Base-by-base conservation (phyloP, 1,139 yeast species). In the Zygosaccharomyces sapae region DNA sequence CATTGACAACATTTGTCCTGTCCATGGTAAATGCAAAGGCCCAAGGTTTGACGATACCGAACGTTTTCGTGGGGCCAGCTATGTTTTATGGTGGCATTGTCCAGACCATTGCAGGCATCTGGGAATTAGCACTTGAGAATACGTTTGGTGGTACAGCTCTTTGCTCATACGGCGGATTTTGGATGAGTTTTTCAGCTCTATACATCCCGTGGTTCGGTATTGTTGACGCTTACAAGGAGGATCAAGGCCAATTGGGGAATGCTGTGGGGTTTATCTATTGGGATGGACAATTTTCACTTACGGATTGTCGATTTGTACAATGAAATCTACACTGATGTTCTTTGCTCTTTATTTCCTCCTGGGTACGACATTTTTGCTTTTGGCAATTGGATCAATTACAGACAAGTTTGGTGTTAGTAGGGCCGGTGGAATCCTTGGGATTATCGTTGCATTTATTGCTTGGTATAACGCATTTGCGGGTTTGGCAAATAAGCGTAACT, bases 401-500 rank as follows among this genome's bases (percentile, higher is more conserved):
- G 49, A 43, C 6, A 59, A 49, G 29, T 54, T 54, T 13, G 63
- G 63, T 16, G 65, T 70, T 45, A 68, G 75, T 51, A 80, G 73
- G 59, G 95, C 92, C 18, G 96, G 81, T 35, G 96, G 96, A 55
- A 83, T 83, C 27, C 70, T 85, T 50, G 96, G 96, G 37, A 63
- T 88, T n/a, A 65, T 87, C 33, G 81, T 90, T 33, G 86, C 96
- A 1, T 79, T 85, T 57, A 65, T 79, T 46, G 95, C 95, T 10
- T 88, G 92, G 90, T 88, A 87, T 65, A 86, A 86, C 65, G 96
- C 96, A 5, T 86, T 79, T 58, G 94, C 95, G n/a, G 96, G 95
- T 80, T 67, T 88, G 47, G 86, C 94, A 44, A 85, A 77, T 55
- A 70, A 68, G 59, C 85, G 79, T 67, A 88, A 84, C 70, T 73